These are phyloP conservation scores for Aspergillus sp. DNA, from an alignment of 2,329 filamentous ascomycete genomes.

Conservation along the genomic window DNA sequence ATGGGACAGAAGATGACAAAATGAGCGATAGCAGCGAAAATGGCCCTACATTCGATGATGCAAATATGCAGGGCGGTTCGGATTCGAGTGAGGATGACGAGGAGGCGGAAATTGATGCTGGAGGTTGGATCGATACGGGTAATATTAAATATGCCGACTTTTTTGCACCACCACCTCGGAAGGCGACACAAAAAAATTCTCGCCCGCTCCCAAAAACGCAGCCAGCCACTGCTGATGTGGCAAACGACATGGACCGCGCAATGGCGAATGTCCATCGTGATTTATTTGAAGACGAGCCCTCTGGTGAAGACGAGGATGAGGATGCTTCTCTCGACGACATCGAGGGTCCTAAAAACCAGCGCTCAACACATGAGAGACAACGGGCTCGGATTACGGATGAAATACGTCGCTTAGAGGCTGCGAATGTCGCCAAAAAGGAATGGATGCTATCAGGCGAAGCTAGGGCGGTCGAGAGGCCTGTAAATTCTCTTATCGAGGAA, in stretches of 20 bases:
- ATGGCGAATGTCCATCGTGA: conserved; percentile 84
- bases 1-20: conserved; percentile 52
- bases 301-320: conserved; percentile 51
- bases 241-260: conserved; percentile 66
- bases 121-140: conserved; percentile 66
- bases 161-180: conserved; percentile 75
- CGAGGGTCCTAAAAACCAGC: conserved; percentile 15
- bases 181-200: conserved; percentile 50
- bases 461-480: conserved; percentile 66
- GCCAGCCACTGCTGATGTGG: conserved; percentile 40
- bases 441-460: conserved; percentile 91
- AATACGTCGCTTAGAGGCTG: conserved; percentile 83
- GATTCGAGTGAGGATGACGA: conserved; percentile 55
- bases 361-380: conserved; percentile 74
- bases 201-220: conserved; percentile 49
- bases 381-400: conserved; percentile 81
- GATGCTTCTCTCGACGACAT: conserved; percentile 62
- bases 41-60: conserved; percentile 76
- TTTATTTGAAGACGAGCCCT: conserved; percentile 68
- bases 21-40: conserved; percentile 50
- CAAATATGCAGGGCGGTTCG: conserved; percentile 57
- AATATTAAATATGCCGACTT: conserved; percentile 88
- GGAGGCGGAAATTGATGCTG: conserved; percentile 18
- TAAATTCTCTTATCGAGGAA: conserved; percentile 89
- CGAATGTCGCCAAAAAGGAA: conserved; percentile 78